A percentile compares a stretch with the other conserved stretches of the same genome.
Conservation (phyloP, 331 rosid genomes). For the Quercus phellos region DNA sequence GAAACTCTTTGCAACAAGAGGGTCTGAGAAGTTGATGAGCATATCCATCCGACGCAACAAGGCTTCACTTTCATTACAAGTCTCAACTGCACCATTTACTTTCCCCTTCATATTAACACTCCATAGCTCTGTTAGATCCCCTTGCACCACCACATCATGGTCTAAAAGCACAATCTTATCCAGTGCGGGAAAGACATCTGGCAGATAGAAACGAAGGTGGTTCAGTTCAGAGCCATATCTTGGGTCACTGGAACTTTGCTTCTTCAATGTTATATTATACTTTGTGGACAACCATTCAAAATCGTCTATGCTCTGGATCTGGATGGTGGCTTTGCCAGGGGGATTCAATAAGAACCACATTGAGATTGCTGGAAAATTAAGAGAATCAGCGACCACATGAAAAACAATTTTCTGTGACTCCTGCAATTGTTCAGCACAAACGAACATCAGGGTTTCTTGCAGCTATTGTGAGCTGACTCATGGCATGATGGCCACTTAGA, state of each 20-base stretch:
- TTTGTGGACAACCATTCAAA: conserved; percentile 59
- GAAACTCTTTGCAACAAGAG: conserved; percentile 58
- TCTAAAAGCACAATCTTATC: conserved; percentile 73
- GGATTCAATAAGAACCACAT: conserved; percentile 95
- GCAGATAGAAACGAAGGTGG: conserved; percentile 87
- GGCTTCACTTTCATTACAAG: conserved; percentile 55
- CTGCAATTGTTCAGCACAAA: conserved; percentile 42
- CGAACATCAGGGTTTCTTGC: conserved; percentile 16
- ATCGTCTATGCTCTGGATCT: conserved; percentile 64
- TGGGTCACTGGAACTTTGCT: conserved; percentile 51
- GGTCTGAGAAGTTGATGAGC: conserved; percentile 85
- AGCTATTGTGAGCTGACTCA: neutral
- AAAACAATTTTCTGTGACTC: conserved; percentile 74
- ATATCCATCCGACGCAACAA: conserved; percentile 57
- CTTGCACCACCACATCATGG: conserved; percentile 91
- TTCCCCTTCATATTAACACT: conserved; percentile 59
- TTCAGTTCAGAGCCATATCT: conserved; percentile 83
- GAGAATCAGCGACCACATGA: conserved; percentile 85
- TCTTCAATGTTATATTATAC: conserved; percentile 34
- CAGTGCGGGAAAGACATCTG: conserved; percentile 67
- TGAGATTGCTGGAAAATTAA: conserved; percentile 83
- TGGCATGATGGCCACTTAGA: neutral
- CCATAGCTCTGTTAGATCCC: conserved; percentile 77
- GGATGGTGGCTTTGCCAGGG: conserved; percentile 71
- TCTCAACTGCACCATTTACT: conserved; percentile 73